A percentile compares a stretch with the other conserved stretches of the same genome.
phyloP scores from a whole-genome alignment of 2,329 filamentous ascomycete genomes.

The Botrytis deweyae region DNA sequence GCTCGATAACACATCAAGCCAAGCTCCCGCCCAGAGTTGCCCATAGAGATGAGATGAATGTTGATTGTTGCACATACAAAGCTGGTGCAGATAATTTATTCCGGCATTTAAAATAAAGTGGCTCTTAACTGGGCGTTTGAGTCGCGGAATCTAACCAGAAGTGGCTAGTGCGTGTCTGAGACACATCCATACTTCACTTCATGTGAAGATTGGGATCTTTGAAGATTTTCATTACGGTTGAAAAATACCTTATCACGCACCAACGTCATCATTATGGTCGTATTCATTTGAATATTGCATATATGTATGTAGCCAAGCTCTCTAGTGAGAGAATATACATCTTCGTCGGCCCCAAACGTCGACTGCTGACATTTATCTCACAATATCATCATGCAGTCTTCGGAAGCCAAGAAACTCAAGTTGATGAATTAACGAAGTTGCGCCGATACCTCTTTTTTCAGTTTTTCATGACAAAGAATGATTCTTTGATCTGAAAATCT shows the following conservation, averaged over 20 bases:
- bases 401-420: constrained; percentile 18
- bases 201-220: constrained; percentile 13
- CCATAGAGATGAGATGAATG: background rate
- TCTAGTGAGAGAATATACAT: constrained; percentile 17
- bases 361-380: background rate
- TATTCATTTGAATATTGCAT: constrained; percentile 2
- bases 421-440: constrained; percentile 11
- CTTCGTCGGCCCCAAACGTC: background rate
- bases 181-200: constrained; percentile 5
- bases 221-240: constrained; percentile 7
- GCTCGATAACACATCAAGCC: background rate
- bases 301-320: constrained; percentile 17
- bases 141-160: background rate
- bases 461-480: background rate
- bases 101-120: background rate
- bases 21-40: background rate
- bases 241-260: background rate
- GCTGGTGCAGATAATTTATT: background rate
- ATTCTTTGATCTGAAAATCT: background rate
- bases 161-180: background rate
- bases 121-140: background rate
- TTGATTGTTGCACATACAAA: background rate
- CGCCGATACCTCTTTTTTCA: background rate
- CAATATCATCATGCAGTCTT: constrained; percentile 5
- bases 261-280: background rate